Evolutionary conservation across 805 yeast species (phyloP), one percentile per base, ranked within the genome.

Genomic region (Ogataea corticis): DNA sequence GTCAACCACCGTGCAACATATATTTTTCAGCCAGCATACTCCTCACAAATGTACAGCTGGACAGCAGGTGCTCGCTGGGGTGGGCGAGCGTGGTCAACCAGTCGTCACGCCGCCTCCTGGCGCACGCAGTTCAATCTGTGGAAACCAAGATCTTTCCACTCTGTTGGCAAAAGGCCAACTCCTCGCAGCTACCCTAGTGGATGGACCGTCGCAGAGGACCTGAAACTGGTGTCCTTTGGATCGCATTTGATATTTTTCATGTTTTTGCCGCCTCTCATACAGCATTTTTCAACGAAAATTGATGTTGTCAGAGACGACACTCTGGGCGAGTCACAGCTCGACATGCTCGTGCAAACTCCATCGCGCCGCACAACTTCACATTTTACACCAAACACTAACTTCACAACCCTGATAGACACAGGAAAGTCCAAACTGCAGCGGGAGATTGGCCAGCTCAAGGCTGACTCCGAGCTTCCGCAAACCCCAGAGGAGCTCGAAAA

Each of bases 171-270:
- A 37, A 41, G 54, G 41, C 54, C 54, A 15, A 10, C 36, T 7
- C 45, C 45, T 7, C 40, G 44, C 21, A 27, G 15, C 15, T 33
- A 34, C 18, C 29, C 50, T 25, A 29, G 35, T 18, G 49, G 47
- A 28, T 62, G 66, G 66, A 51, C 57, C 15, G 58, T 54, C 10
- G 56, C 49, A 39, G 64, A 61, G 36, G 66, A 61, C 38, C 35
- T 62, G 16, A 60, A 61, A 41, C 43, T 62, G 7, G 52, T 60
- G 23, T 62, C 67, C 5, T 62, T 59, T 51, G 56, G 66, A 3
- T 62, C 67, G 6, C 67, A 62, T 48, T 43, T 62, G 38, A 56
- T 62, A 7, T 62, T 62, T 49, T 61, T 61, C 33, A 49, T 61
- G 56, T 36, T 62, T 5, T 40, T 62, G 14, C 67, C 67, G 19